A percentile compares a stretch with the other conserved stretches of the same genome.
Evolutionary conservation across 1,284 basidiomycete genomes (phyloP).

Genomic region (Tilletia indica): DNA sequence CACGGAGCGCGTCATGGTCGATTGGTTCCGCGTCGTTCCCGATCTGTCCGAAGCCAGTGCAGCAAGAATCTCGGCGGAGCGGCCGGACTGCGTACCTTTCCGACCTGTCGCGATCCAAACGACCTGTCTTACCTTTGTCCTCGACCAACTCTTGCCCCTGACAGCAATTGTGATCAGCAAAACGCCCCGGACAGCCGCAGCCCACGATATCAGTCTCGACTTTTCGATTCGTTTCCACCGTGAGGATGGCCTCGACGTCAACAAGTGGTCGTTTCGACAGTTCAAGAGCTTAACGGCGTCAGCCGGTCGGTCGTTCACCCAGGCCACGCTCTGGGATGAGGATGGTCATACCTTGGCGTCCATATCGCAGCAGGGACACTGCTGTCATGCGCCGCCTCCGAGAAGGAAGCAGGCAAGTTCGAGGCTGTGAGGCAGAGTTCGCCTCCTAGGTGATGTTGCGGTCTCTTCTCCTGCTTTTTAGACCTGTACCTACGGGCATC

Average conservation of each 20-base stretch:
- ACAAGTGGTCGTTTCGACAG: neutral
- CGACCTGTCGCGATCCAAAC: neutral
- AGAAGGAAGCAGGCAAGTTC: no score
- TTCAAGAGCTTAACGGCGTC: neutral
- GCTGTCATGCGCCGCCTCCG: no score
- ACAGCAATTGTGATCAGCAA: neutral
- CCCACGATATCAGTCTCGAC: neutral
- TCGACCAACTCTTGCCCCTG: neutral
- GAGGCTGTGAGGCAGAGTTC: no score
- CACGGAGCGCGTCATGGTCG: neutral
- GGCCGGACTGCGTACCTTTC: constrained; percentile 7
- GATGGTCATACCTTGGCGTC: neutral
- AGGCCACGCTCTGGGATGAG: constrained; percentile 4
- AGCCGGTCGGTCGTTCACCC: neutral
- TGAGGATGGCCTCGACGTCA: neutral
- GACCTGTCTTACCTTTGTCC: neutral
- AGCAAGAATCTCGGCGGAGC: neutral
- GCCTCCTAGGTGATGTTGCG: no score
- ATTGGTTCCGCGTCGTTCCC: neutral
- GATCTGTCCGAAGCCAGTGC: neutral
- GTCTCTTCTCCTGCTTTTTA: no score
- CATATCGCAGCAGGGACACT: neutral
- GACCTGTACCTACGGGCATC: no score
- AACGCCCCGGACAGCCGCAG: neutral
- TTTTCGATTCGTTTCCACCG: constrained; percentile 10